phyloP scores from a whole-genome alignment of 805 yeast species.

The Metschnikowia cubensis region DNA sequence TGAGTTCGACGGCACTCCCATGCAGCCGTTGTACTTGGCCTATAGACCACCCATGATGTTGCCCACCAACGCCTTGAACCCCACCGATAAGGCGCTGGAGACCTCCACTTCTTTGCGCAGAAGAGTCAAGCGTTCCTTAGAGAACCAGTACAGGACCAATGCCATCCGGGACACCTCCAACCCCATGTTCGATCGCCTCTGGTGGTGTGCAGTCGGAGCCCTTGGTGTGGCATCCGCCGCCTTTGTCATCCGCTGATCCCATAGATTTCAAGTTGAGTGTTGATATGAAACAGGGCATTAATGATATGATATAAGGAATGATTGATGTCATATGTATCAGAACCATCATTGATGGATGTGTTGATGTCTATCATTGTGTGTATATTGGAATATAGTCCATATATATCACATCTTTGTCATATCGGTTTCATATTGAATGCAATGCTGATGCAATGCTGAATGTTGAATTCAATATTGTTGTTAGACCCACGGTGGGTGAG shows the following conservation, averaged over 20 bases:
- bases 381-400: no score
- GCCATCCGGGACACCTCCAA: conserved; percentile 50
- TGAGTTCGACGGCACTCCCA: conserved; percentile 71
- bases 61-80: conserved; percentile 88
- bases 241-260: conserved; percentile 22
- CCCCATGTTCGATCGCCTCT: conserved; percentile 41
- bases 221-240: conserved; percentile 39
- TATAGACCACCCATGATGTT: conserved; percentile 95
- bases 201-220: conserved; percentile 53
- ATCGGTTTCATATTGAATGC: no score
- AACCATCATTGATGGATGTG: no score
- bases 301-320: no score
- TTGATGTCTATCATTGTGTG: no score
- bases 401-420: no score
- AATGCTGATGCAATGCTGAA: no score
- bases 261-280: not conserved
- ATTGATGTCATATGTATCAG: no score
- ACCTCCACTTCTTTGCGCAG: conserved; percentile 33
- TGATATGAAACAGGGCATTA: no score
- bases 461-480: no score
- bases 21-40: conserved; percentile 88
- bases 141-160: conserved; percentile 73
- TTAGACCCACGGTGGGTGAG: no score
- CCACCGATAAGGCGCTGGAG: conserved; percentile 51
- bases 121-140: conserved; percentile 67